Evolutionary conservation across 768 basidiomycete genomes (phyloP).

Genomic region (Boletus reticulatus): DNA sequence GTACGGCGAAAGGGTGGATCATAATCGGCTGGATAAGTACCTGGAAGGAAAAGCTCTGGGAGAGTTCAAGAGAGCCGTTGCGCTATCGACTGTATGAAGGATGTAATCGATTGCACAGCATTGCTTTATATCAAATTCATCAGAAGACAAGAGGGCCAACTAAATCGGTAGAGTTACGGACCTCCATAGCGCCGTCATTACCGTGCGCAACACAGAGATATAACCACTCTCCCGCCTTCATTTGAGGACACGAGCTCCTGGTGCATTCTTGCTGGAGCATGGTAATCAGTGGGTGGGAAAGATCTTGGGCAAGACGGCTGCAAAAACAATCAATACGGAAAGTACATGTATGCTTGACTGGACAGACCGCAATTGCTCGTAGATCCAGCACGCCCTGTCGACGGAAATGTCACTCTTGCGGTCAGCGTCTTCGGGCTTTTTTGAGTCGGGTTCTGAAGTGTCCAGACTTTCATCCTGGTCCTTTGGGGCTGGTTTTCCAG

Average conservation of each 20-base stretch:
- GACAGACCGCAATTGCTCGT: slow-evolving; percentile 57
- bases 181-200: slow-evolving; percentile 84
- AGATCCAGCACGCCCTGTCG: slow-evolving; percentile 85
- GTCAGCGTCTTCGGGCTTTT: slow-evolving; percentile 29
- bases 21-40: slow-evolving; percentile 39
- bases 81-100: slow-evolving; percentile 88
- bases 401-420: slow-evolving; percentile 54
- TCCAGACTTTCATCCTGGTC: slow-evolving; percentile 24
- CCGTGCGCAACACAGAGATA: slow-evolving; percentile 96
- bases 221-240: slow-evolving; percentile 99
- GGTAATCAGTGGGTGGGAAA: slow-evolving; percentile 82
- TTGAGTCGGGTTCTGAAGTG: slow-evolving; percentile 30
- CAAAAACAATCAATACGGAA: neutral
- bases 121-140: slow-evolving; percentile 48
- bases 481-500: slow-evolving; percentile 43
- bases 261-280: slow-evolving; percentile 87
- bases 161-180: slow-evolving; percentile 30
- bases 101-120: slow-evolving; percentile 99
- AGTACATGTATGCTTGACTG: neutral
- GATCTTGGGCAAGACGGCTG: slow-evolving; percentile 85
- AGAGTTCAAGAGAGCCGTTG: slow-evolving; percentile 88
- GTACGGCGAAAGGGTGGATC: slow-evolving; percentile 19
- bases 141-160: slow-evolving; percentile 12
- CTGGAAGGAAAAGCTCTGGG: slow-evolving; percentile 90
- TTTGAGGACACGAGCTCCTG: slow-evolving; percentile 84